Evolutionary conservation across 1,139 yeast genomes (phyloP), one percentile per base, ranked within the genome.

Genomic region (Blastobotrys apis): DNA sequence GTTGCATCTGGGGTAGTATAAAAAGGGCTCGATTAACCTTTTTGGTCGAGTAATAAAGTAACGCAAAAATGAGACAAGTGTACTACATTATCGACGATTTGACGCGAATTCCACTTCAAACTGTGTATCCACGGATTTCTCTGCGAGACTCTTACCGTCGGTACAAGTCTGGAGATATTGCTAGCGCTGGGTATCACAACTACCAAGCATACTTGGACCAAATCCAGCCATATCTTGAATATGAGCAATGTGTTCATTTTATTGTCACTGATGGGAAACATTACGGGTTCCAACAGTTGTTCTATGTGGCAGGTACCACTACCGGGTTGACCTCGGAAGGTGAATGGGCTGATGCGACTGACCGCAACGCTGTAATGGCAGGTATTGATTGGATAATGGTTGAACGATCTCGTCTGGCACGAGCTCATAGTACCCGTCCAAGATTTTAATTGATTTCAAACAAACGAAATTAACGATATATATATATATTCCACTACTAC

Each of bases 241-340:
- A 17, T n/a, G 39, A 31, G 16, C 29, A 25, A 17, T 19, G 35
- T 9, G 37, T 36, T 5, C 41, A 41, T 19, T 41, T 41, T 17
- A 27, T 32, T 16, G 25, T 41, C 10, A 12, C 40, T n/a, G 44
- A 41, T 23, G 39, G 33, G 17, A 20, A 36, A 5, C 23, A 32
- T 27, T 41, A 36, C 27, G 44, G 44, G 37, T 41, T 41, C 44
- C 44, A 41, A 35, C 26, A 36, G 39, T 33, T 41, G 12, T 31
- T 12, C n/a, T 36, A 31, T 23, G 17, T 34, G 17, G 36, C 20
- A 13, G 17, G 4, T 16, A 21, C n/a, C 4, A 19, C 17, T 12
- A 31, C 30, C 15, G 33, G 33, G n/a, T 20, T 36, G 23, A 29
- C 40, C 19, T 41, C 44, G 3, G 37, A 41, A 10, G 44, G 44